Base-by-base conservation (phyloP, 805 yeast species). In the Saturnispora zaruensis region DNA sequence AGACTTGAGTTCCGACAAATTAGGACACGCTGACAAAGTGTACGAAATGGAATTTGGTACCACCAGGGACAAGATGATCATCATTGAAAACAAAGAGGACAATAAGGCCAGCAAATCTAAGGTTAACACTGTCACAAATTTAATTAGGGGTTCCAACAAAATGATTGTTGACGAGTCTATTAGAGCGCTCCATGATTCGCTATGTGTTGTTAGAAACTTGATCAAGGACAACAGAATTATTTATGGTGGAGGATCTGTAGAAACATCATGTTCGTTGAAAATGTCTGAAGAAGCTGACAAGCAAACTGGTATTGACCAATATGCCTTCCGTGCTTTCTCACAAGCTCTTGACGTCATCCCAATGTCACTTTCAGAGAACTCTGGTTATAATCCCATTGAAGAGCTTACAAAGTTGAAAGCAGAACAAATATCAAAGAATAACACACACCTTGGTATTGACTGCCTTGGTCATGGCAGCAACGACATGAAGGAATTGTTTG, bases 211-310 rank as follows among this genome's bases (percentile, higher is more conserved):
- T 26, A 85, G 99, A 72, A 95, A 93, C 70, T 78, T 93, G 65
- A 84, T 95, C 46, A 80, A 83, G 61, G 98, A 95, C 67, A 84
- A 81, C 65, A 79, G 96, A 67, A 87, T 93, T 43, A 97, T 95
- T n/a, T 93, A 93, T 63, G 99, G 99, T 55, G 99, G 99, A 59
- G 99, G 99, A 58, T 96, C 99, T 21, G 95, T 98, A 34, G 99
- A 93, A 71, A 82, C 93, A 48, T 77, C 96, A 2, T 85, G 96
- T 73, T 89, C 98, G 13, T 71, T 93, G 58, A 95, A 93, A 16
- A 96, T 93, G 14, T 75, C 88, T 51, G 87, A 84, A 45, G 96
- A 85, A 56, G 97, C 98, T 45, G 96, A 91, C 66, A 81, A 79
- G 63, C 95, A 87, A 68, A 82, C 82, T 59, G 98, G 98, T 51